phyloP scores from a whole-genome alignment of 2,329 filamentous ascomycete genomes.

The Nemania abortiva region DNA sequence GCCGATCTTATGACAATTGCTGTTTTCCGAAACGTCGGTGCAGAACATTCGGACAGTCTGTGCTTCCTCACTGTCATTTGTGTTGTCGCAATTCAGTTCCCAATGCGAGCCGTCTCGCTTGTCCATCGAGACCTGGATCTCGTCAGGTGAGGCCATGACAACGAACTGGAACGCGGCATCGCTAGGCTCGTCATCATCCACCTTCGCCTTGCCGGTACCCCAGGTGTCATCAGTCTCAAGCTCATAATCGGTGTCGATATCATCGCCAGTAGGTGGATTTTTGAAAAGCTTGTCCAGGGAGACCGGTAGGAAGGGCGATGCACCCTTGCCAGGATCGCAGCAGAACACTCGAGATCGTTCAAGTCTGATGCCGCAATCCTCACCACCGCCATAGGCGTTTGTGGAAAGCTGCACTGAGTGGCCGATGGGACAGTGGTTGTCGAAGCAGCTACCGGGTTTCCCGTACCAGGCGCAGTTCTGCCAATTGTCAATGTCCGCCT shows the following conservation, averaged over 20 bases:
- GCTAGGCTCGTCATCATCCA: constrained; percentile 43
- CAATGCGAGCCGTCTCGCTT: constrained; percentile 60
- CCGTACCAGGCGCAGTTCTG: constrained; percentile 48
- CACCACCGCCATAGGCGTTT: constrained; percentile 46
- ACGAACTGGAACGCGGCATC: constrained; percentile 52
- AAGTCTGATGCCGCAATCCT: constrained; percentile 40
- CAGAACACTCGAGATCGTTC: constrained; percentile 50
- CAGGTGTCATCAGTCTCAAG: constrained; percentile 50
- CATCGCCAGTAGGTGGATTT: constrained; percentile 50
- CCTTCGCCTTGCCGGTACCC: constrained; percentile 29
- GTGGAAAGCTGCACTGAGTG: constrained; percentile 48
- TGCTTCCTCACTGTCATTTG: constrained; percentile 43
- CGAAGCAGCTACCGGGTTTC: constrained; percentile 52
- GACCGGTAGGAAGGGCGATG: constrained; percentile 53
- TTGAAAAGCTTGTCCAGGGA: constrained; percentile 53
- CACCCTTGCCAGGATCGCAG: constrained; percentile 48
- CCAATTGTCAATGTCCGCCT: constrained; percentile 9
- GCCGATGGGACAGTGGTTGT: constrained; percentile 50
- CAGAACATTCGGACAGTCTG: constrained; percentile 55
- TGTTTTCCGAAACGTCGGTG: constrained; percentile 50
- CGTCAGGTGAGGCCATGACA: constrained; percentile 51
- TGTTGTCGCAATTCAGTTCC: constrained; percentile 56
- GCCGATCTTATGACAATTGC: constrained; percentile 55
- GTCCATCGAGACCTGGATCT: constrained; percentile 53
- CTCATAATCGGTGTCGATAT: constrained; percentile 49